Evolutionary conservation across 2,329 filamentous ascomycete genomes (phyloP).

Genomic region (Ophiostoma australiae): DNA sequence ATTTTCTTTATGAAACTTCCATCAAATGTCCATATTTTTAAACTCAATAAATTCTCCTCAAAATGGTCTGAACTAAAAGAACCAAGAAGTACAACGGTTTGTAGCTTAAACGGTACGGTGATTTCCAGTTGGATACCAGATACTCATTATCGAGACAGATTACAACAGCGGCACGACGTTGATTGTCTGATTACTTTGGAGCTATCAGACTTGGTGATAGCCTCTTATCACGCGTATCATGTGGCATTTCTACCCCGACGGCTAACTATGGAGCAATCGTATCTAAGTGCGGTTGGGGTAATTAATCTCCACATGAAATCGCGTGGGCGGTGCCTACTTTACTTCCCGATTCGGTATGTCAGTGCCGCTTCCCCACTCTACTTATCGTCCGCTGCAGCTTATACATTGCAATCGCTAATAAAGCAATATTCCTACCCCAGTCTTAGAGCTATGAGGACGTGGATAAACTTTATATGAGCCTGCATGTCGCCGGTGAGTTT

Average conservation of each 20-base stretch:
- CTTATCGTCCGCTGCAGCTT: constrained; percentile 1
- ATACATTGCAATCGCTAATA: constrained; percentile 9
- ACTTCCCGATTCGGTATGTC: neutral
- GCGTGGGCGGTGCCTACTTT: neutral
- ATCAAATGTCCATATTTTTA: neutral
- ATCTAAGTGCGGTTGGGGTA: neutral
- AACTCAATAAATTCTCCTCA: too few species aligned
- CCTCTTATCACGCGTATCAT: neutral
- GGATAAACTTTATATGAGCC: neutral
- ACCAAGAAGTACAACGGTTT: too few species aligned
- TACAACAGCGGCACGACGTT: neutral
- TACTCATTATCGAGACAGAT: neutral
- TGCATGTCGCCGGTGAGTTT: neutral
- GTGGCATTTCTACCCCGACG: constrained; percentile 3
- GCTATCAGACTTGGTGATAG: neutral
- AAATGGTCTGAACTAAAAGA: too few species aligned
- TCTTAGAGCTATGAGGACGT: neutral
- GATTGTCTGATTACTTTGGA: neutral
- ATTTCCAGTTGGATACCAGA: neutral
- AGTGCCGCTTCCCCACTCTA: neutral
- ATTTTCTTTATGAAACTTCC: neutral
- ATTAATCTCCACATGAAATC: neutral
- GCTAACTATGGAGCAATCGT: neutral
- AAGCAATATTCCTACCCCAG: neutral
- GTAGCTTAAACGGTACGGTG: too few species aligned